phyloP scores from a whole-genome alignment of 768 basidiomycete genomes.

The Macrolepiota fuliginosa region DNA sequence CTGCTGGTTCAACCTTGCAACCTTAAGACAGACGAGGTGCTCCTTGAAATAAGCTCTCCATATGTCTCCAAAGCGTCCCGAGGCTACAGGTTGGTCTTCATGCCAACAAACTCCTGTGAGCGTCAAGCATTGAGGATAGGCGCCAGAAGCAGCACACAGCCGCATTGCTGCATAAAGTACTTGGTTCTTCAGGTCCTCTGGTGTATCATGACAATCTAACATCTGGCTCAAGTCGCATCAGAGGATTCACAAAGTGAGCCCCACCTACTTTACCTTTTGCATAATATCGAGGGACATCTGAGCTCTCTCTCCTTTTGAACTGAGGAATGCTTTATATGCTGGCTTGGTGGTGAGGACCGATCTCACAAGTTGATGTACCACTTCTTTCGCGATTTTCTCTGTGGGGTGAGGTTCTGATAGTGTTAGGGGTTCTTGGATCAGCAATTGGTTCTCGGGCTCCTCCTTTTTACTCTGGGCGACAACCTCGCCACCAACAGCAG shows the following conservation, averaged over 20 bases:
- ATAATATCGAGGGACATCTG: not conserved
- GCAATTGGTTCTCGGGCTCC: constrained; percentile 38
- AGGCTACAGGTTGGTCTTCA: constrained; percentile 13
- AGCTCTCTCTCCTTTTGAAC: not conserved
- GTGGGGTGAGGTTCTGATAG: too few species aligned
- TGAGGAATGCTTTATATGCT: not conserved
- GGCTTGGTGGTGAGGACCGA: too few species aligned
- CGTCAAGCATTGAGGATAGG: constrained; percentile 25
- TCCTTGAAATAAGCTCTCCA: constrained; percentile 22
- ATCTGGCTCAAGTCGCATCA: not conserved
- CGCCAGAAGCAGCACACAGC: constrained; percentile 23
- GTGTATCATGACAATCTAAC: not conserved
- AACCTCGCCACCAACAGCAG: constrained; percentile 42
- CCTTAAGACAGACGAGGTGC: constrained; percentile 23
- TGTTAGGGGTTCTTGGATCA: too few species aligned
- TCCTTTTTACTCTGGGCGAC: constrained; percentile 40
- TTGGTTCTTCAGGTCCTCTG: not conserved
- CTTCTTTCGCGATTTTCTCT: too few species aligned
- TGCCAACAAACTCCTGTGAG: constrained; percentile 17
- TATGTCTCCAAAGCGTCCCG: too few species aligned
- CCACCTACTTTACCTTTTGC: not conserved
- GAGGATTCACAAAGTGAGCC: not conserved
- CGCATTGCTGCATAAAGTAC: not conserved
- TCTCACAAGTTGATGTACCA: too few species aligned
- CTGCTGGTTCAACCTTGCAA: constrained; percentile 21